These are phyloP conservation scores for Paraconiothyrium brasiliense DNA, from an alignment of 2,329 filamentous ascomycete species.

Conservation along the genomic window DNA sequence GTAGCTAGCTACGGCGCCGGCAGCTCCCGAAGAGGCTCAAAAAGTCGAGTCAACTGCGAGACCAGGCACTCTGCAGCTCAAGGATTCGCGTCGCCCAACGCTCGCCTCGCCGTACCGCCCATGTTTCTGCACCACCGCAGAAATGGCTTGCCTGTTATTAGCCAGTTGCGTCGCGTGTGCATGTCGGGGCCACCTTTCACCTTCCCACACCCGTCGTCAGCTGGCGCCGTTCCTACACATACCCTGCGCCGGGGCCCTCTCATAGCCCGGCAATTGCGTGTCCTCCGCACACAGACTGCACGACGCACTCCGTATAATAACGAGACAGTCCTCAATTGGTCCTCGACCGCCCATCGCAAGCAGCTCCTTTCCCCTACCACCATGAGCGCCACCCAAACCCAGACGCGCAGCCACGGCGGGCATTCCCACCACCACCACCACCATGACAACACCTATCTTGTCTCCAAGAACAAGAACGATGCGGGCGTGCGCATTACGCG, in stretches of 20 bases:
- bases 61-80: constrained; percentile 25
- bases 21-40: constrained; percentile 36
- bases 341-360: constrained; percentile 41
- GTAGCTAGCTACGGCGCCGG: constrained; percentile 32
- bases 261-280: constrained; percentile 36
- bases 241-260: constrained; percentile 22
- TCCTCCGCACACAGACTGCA: constrained; percentile 39
- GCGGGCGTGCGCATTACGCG: constrained; percentile 93
- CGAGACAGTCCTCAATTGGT: constrained; percentile 39
- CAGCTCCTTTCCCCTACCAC: constrained; percentile 39
- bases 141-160: constrained; percentile 46
- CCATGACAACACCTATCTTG: constrained; percentile 85
- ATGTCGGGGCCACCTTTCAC: constrained; percentile 39
- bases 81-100: constrained; percentile 31
- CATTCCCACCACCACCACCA: constrained; percentile 77
- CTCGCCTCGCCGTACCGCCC: constrained; percentile 22
- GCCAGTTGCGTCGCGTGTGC: constrained; percentile 43
- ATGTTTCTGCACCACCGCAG: constrained; percentile 45
- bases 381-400: constrained; percentile 39
- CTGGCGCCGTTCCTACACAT: constrained; percentile 30
- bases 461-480: constrained; percentile 85
- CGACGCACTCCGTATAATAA: constrained; percentile 16
- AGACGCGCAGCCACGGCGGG: constrained; percentile 48
- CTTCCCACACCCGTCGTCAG: constrained; percentile 30
- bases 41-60: constrained; percentile 25